A percentile compares a stretch with the other conserved stretches of the same genome.
These are phyloP conservation scores for Heliocybe sulcata DNA, from an alignment of 1,284 basidiomycete genomes.

Conservation along the genomic window DNA sequence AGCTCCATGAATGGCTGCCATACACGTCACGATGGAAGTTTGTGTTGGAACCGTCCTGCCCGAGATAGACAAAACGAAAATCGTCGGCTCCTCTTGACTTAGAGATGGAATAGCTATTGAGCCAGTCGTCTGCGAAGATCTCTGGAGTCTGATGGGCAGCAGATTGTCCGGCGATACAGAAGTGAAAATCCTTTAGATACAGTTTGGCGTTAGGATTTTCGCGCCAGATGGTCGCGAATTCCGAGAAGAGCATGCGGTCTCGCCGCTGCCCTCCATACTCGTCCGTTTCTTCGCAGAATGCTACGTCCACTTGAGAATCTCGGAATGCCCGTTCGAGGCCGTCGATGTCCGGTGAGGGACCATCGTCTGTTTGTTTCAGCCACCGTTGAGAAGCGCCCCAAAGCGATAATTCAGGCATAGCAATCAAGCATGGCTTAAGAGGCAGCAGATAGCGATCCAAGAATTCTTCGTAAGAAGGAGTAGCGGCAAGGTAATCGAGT, in stretches of 20 bases:
- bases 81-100: background rate
- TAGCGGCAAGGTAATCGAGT: background rate
- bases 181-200: slow-evolving; percentile 1
- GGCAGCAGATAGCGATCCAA: background rate
- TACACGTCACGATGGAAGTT: slow-evolving; percentile 3
- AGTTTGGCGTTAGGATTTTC: background rate
- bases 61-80: slow-evolving; percentile 3
- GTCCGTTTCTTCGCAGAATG: background rate
- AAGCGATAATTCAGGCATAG: background rate
- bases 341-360: background rate
- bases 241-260: background rate
- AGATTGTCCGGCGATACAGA: background rate
- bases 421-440: background rate
- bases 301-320: background rate
- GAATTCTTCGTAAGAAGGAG: background rate
- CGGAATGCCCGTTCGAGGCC: background rate
- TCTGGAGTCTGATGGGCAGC: background rate
- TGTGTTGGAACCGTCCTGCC: background rate
- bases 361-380: background rate
- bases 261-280: background rate
- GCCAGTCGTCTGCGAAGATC: slow-evolving; percentile 3
- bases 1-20: background rate
- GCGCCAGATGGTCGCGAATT: background rate
- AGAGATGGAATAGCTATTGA: background rate
- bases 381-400: background rate